Percentiles rank a stretch among this genome's conserved stretches.
phyloP scores from a whole-genome alignment of 768 basidiomycete species.

The Boletus subparvulus region DNA sequence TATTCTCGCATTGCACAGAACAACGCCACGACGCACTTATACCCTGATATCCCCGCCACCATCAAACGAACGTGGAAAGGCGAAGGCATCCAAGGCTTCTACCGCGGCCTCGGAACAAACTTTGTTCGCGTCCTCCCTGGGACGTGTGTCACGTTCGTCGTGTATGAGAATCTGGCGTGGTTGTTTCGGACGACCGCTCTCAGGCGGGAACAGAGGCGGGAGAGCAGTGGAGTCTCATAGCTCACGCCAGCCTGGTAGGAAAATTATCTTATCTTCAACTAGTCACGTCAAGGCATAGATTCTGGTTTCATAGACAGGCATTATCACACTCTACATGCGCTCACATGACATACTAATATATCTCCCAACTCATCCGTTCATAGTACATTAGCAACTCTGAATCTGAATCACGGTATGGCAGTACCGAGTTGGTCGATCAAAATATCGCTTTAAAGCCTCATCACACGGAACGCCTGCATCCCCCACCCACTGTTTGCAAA shows the following conservation, averaged over 20 bases:
- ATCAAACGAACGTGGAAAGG: slow-evolving; percentile 76
- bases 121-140: slow-evolving; percentile 93
- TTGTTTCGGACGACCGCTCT: slow-evolving; percentile 64
- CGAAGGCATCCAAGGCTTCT: slow-evolving; percentile 86
- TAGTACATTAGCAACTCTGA: no score
- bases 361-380: no score
- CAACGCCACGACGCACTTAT: slow-evolving; percentile 61
- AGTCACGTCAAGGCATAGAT: not conserved
- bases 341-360: not conserved
- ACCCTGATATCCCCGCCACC: slow-evolving; percentile 82
- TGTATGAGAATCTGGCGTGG: slow-evolving; percentile 93
- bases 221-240: slow-evolving; percentile 2
- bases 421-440: no score
- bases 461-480: no score
- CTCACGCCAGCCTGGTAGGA: not conserved
- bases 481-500: no score
- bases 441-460: no score
- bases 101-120: slow-evolving; percentile 93
- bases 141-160: slow-evolving; percentile 97
- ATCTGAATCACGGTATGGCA: no score
- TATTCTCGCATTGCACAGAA: slow-evolving; percentile 43
- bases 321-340: slow-evolving; percentile 10
- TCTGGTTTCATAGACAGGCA: slow-evolving; percentile 2
- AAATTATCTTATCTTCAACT: slow-evolving; percentile 8
- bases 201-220: slow-evolving; percentile 39